Evolutionary conservation across 805 yeast genomes (phyloP).

Genomic region (Candida yuanshanica): DNA sequence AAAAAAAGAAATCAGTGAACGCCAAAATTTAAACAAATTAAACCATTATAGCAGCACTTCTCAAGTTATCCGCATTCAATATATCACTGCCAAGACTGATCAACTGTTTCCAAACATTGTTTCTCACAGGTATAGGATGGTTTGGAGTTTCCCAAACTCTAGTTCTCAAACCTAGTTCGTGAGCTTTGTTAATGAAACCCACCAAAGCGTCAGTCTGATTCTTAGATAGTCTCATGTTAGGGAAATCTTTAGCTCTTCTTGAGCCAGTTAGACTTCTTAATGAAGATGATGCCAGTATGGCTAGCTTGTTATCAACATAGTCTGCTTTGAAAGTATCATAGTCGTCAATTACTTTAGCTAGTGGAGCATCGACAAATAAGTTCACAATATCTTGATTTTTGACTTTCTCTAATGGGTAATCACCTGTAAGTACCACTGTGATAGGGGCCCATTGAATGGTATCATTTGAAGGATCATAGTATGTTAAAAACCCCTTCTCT

Average conservation of each 20-base stretch:
- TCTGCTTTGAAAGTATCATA: constrained; percentile 2
- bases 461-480: constrained; percentile 33
- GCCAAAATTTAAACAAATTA: neutral
- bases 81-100: constrained; percentile 46
- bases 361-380: constrained; percentile 37
- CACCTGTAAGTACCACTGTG: constrained; percentile 62
- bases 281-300: constrained; percentile 41
- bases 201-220: constrained; percentile 30
- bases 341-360: constrained; percentile 16
- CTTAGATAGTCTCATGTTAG: constrained; percentile 25
- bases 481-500: constrained; percentile 44
- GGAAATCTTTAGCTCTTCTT: constrained; percentile 3
- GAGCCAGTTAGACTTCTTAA: constrained; percentile 23
- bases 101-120: constrained; percentile 45
- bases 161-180: constrained; percentile 43
- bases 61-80: constrained; percentile 58
- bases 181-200: constrained; percentile 33
- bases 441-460: constrained; percentile 45
- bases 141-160: constrained; percentile 69
- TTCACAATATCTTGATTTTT: constrained; percentile 6
- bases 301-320: constrained; percentile 11
- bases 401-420: constrained; percentile 43
- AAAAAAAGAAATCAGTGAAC: neutral
- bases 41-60: constrained; percentile 26
- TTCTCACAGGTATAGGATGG: constrained; percentile 50